Conservation (phyloP, 495 filamentous ascomycete species). For the Penicillium verhagenii region DNA sequence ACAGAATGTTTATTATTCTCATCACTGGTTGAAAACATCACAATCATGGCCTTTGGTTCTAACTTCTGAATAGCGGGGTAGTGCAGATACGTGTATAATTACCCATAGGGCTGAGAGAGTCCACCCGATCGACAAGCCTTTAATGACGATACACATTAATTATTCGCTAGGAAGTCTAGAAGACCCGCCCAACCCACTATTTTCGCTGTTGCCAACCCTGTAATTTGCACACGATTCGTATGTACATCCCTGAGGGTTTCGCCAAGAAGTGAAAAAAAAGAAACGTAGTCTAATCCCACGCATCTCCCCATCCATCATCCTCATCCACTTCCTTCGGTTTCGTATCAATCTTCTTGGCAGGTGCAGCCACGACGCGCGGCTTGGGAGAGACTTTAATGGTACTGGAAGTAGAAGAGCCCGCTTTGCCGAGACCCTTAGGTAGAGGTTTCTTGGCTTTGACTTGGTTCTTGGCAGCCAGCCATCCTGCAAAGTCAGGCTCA, state of each 20-base stretch:
- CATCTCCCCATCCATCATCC: slow-evolving; percentile 58
- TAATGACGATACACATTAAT: neutral
- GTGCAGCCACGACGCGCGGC: slow-evolving; percentile 29
- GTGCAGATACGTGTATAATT: neutral
- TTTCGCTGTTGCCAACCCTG: neutral
- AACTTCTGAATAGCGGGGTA: slow-evolving; percentile 3
- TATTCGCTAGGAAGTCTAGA: neutral
- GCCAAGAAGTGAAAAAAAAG: neutral
- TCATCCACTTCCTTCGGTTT: slow-evolving; percentile 49
- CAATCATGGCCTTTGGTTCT: too few species aligned
- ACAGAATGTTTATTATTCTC: too few species aligned
- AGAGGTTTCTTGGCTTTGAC: slow-evolving; percentile 69
- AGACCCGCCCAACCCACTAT: neutral
- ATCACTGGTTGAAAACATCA: too few species aligned
- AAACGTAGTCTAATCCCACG: slow-evolving; percentile 42
- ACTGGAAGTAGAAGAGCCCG: slow-evolving; percentile 28
- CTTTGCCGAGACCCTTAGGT: slow-evolving; percentile 73
- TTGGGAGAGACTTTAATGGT: slow-evolving; percentile 43
- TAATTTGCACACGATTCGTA: slow-evolving; percentile 1
- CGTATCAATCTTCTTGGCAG: slow-evolving; percentile 48
- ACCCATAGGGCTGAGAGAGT: neutral
- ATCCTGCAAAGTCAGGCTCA: slow-evolving; percentile 91
- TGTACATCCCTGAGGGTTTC: slow-evolving; percentile 1
- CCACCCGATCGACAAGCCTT: neutral
- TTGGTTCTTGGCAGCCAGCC: slow-evolving; percentile 79